Percentiles rank a stretch among this genome's conserved stretches.
phyloP scores from a whole-genome alignment of 352 stramenopile species.

The Globisporangium carolinianum region DNA sequence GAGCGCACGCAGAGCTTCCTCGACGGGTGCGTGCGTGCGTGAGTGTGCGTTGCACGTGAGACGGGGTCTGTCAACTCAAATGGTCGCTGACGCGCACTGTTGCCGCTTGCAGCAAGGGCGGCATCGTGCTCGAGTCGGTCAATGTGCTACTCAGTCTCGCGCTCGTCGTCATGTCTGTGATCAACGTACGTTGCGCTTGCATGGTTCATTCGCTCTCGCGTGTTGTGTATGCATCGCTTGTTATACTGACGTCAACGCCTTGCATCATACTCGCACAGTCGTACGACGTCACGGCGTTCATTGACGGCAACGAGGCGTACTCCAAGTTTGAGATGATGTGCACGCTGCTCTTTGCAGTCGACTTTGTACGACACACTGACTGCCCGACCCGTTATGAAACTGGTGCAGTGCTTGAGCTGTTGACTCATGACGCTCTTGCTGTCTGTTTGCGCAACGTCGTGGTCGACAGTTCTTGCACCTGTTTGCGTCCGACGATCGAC shows the following conservation, averaged over 20 bases:
- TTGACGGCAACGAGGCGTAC: conserved; percentile 2
- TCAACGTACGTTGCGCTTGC: conserved; percentile 15
- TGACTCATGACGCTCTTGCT: background rate
- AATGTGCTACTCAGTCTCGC: conserved; percentile 43
- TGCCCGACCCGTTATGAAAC: too few relatives aligned
- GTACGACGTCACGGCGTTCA: conserved; percentile 19
- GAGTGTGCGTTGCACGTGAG: background rate
- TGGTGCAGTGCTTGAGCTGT: background rate
- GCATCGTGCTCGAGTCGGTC: conserved; percentile 28
- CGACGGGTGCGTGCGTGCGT: conserved; percentile 20
- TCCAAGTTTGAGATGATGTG: conserved; percentile 26
- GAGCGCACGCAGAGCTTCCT: conserved; percentile 37
- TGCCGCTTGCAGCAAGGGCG: conserved; percentile 11
- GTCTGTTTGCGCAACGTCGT: background rate
- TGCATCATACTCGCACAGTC: conserved; percentile 13
- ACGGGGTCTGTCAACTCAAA: background rate
- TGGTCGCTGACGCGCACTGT: background rate
- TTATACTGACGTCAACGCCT: too few relatives aligned
- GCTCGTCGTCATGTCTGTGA: conserved; percentile 34
- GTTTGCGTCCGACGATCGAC: conserved; percentile 28
- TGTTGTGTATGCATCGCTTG: too few relatives aligned
- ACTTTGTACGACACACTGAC: conserved; percentile 26
- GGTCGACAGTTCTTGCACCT: conserved; percentile 23
- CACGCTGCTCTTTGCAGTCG: conserved; percentile 36
- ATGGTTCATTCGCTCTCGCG: background rate